Evolutionary conservation across 2,329 filamentous ascomycete genomes (phyloP).

Genomic region (Fulvia fulva): DNA sequence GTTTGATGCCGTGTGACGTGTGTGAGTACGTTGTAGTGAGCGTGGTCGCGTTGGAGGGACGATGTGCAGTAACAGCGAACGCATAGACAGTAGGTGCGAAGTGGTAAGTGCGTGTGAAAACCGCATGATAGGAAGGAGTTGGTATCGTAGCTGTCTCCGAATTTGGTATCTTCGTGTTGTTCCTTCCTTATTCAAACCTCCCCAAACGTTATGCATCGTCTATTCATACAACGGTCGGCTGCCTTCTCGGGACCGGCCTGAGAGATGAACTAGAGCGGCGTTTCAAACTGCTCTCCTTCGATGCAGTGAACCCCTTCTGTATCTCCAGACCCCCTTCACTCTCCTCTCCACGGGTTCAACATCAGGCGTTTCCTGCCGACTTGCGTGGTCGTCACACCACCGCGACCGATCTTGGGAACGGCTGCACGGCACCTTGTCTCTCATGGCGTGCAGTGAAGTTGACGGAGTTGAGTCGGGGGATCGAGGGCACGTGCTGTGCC

Average conservation of each 20-base stretch:
- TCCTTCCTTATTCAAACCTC: neutral
- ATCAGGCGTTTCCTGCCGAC: neutral
- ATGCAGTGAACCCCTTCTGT: neutral
- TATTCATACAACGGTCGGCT: neutral
- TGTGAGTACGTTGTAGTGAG: neutral
- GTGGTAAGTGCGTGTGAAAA: neutral
- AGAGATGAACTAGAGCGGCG: neutral
- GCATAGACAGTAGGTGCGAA: neutral
- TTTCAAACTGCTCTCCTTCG: neutral
- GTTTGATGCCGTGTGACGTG: neutral
- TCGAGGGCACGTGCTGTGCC: neutral
- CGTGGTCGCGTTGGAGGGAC: neutral
- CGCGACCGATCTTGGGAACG: neutral
- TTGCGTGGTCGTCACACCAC: neutral
- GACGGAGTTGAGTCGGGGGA: neutral
- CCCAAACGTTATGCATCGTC: neutral
- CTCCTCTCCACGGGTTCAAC: neutral
- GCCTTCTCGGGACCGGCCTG: neutral
- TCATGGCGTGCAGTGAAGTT: neutral
- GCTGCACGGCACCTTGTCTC: neutral
- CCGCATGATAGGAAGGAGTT: neutral
- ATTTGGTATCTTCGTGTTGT: neutral
- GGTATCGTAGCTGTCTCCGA: neutral
- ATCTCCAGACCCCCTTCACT: neutral
- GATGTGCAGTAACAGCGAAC: neutral